Evolutionary conservation across 106 monocot genomes (phyloP), one percentile per base, ranked within the genome.

Genomic region (Apostasia ramifera): DNA sequence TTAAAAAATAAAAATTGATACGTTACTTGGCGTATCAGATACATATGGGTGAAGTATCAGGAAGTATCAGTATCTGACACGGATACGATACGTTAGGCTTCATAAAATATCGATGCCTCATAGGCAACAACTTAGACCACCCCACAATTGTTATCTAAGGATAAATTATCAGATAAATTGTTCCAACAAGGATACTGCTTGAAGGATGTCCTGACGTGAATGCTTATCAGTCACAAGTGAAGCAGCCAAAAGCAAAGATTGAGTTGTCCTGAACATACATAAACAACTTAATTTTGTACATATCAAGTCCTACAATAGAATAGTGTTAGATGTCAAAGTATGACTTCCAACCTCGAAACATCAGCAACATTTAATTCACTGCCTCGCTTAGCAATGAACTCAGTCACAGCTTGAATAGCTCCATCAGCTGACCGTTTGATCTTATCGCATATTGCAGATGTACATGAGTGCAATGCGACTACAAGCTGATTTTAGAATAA

Each of bases 401-500:
- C 92, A 67, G 65, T 83, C 55, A 97, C 79, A 74, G 92, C 89
- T 79, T 87, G 97, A 81, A 92, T 85, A 66, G 87, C 77, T 74
- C 89, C 97, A 85, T 97, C 97, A 70, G 92, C 84, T 54, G 97
- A 97, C 74, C 87, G 86, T 71, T 92, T 97, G 67, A 90, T 80
- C 77, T 92, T 97, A 72, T 97, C 97, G 76, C 92, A 92, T 77
- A 92, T 68, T 43, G 92, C 86, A 76, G 75, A 37, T 40, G 80
- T 81, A 69, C 85, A 92, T 37, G 78, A 67, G 67, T 92, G 89
- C 74, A 97, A 83, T 37, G 77, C 74, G 59, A 89, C 69, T 54
- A 92, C 86, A 66, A 97, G 82, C 95, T 95, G 91, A 67, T 74
- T 61, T 66, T 76, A 52, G 71, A 60, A 75, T 67, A 40, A 57